Evolutionary conservation across 495 filamentous ascomycete species (phyloP), one percentile per base, ranked within the genome.

Genomic region (Daldinia bambusicola): DNA sequence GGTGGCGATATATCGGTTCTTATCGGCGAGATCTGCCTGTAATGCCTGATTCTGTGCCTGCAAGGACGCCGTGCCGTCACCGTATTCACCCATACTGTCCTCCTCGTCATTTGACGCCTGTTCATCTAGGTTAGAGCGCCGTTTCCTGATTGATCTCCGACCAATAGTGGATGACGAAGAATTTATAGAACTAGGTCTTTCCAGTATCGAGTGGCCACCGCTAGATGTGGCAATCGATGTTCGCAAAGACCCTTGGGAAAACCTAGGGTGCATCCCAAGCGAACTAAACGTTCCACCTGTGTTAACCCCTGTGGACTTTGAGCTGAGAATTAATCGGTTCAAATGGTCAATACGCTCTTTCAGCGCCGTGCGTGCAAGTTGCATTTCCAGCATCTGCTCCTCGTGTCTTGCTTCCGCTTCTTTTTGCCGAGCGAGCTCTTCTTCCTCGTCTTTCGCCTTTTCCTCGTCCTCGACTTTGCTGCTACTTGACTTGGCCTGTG

Each of bases 261-360:
- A 84, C 69, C 92, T 84, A 7, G 89, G 85, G 50, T 91, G 86
- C 63, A 90, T 88, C 14, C 92, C 90, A 70, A 94, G 84, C 6
- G 91, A 87, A 66, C 91, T 92, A 55, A 90, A 86, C 8, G 88
- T 90, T 16, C 91, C 88, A 55, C 88, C 89, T 20, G 83, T 80
- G 78, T 99, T 99, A 51, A 99, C 95, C 16, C 95, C 95, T 0
- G 92, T 92, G 13, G 94, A 97, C 75, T 98, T 97, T 14, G 95
- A 98, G 75, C 91, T 94, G 31, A 99, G 83, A 69, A 99, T 98
- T 10, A 99, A 85, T 20, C 95, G 91, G 79, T 98, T 99, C 6
- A 99, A 86, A 81, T 99, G 95, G 80, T 98, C 94, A 69, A 99
- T 99, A 31, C 95, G 90, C 80, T 98, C 95, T 74, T 99, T 98